These are phyloP conservation scores for Scytalidium lignicola DNA, from an alignment of 2,329 filamentous ascomycete species.

Conservation along the genomic window DNA sequence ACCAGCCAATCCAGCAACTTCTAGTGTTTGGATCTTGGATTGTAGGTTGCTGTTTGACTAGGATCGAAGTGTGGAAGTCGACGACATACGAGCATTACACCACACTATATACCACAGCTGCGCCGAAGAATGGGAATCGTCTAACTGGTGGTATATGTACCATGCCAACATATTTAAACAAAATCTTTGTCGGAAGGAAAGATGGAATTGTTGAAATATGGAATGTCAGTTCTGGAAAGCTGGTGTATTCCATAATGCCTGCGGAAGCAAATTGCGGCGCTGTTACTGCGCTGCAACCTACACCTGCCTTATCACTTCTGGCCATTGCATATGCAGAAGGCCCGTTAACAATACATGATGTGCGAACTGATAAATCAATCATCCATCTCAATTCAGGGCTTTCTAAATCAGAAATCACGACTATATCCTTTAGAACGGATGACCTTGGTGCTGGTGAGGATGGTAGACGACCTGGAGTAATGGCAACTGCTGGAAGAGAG, in stretches of 20 bases:
- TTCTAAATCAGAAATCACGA: constrained; percentile 63
- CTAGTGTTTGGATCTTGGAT: constrained; percentile 89
- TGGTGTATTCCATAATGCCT: constrained; percentile 85
- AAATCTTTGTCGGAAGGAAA: constrained; percentile 80
- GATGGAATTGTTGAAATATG: constrained; percentile 95
- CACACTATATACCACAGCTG: constrained; percentile 58
- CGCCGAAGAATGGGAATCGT: constrained; percentile 54
- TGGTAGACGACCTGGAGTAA: constrained; percentile 79
- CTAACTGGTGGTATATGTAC: constrained; percentile 76
- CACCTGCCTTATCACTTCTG: constrained; percentile 77
- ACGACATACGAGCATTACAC: constrained; percentile 84
- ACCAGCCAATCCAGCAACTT: constrained; percentile 71
- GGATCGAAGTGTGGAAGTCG: constrained; percentile 87
- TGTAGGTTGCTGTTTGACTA: constrained; percentile 68
- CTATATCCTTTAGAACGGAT: constrained; percentile 87
- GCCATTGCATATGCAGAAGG: constrained; percentile 84
- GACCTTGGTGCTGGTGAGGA: constrained; percentile 83
- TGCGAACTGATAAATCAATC: constrained; percentile 69
- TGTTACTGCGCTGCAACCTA: constrained; percentile 82
- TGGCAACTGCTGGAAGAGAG: constrained; percentile 78
- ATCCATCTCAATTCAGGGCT: constrained; percentile 64
- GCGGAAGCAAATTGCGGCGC: constrained; percentile 66
- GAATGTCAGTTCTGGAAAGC: constrained; percentile 89
- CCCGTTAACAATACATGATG: constrained; percentile 72
- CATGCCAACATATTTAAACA: constrained; percentile 95